These are phyloP conservation scores for Gigaspora rosea DNA, from an alignment of 192 early-diverging fungal species.

Conservation along the genomic window DNA sequence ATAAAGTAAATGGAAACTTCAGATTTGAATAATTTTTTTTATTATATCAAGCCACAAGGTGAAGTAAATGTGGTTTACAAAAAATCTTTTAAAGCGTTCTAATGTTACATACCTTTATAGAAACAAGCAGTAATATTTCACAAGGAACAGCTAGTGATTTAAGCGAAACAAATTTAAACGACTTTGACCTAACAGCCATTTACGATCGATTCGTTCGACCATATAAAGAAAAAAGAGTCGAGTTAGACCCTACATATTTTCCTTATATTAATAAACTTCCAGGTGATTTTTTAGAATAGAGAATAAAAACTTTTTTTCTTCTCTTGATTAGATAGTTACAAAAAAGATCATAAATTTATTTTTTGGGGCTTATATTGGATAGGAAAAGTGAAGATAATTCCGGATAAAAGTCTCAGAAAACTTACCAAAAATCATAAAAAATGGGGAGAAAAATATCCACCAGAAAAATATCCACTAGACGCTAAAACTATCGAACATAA, in stretches of 20 bases:
- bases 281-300: conserved; percentile 1
- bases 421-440: neutral
- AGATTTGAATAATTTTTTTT: no score
- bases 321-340: neutral
- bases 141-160: no score
- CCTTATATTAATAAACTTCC: conserved; percentile 9
- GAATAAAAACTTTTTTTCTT: neutral
- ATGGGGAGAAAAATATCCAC: conserved; percentile 14
- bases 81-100: no score
- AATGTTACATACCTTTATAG: no score
- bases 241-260: neutral
- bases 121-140: no score
- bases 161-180: neutral
- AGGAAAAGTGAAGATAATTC: conserved; percentile 15
- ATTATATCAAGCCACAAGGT: no score
- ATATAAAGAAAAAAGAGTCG: conserved; percentile 1
- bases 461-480: conserved; percentile 9
- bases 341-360: neutral
- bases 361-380: conserved; percentile 1
- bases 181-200: neutral
- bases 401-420: conserved; percentile 14
- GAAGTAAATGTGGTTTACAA: no score
- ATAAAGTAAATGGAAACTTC: no score
- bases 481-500: conserved; percentile 4
- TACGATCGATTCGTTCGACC: conserved; percentile 1